Evolutionary conservation across 2,329 filamentous ascomycete genomes (phyloP).

Genomic region (Aphanoascus verrucosus): DNA sequence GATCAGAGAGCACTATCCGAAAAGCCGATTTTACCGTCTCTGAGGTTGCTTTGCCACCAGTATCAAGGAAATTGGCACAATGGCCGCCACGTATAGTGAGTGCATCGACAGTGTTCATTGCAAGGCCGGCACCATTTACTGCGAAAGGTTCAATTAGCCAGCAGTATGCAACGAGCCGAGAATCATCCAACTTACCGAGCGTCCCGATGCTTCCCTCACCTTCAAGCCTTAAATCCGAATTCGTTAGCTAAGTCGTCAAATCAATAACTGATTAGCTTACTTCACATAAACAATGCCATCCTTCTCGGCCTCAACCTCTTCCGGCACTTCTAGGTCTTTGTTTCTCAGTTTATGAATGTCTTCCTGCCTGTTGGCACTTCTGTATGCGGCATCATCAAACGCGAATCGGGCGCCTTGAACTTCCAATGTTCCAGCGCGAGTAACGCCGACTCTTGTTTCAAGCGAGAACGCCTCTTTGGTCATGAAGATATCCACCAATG

Average conservation of each 20-base stretch:
- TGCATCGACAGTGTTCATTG: constrained; percentile 84
- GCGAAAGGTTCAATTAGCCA: background rate
- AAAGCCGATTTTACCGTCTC: constrained; percentile 71
- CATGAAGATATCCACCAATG: constrained; percentile 50
- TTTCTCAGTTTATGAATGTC: constrained; percentile 51
- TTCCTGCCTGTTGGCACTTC: constrained; percentile 50
- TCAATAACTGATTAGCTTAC: constrained; percentile 23
- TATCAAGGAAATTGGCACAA: constrained; percentile 79
- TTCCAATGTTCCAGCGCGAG: constrained; percentile 36
- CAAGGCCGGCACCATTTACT: constrained; percentile 80
- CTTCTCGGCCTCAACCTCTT: constrained; percentile 53
- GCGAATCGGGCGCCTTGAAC: constrained; percentile 48
- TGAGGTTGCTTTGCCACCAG: constrained; percentile 75
- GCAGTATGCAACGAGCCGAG: background rate
- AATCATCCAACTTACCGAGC: constrained; percentile 37
- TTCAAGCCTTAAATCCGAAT: constrained; percentile 29
- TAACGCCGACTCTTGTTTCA: constrained; percentile 41
- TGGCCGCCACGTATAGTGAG: constrained; percentile 56
- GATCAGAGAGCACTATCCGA: constrained; percentile 59
- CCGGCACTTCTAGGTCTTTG: constrained; percentile 40
- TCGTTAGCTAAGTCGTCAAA: background rate
- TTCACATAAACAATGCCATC: constrained; percentile 72
- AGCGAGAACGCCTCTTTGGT: constrained; percentile 56
- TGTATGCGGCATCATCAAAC: constrained; percentile 61
- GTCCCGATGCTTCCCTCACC: constrained; percentile 59